These are phyloP conservation scores for Lactarius trivialis DNA, from an alignment of 768 basidiomycete species.

Conservation along the genomic window DNA sequence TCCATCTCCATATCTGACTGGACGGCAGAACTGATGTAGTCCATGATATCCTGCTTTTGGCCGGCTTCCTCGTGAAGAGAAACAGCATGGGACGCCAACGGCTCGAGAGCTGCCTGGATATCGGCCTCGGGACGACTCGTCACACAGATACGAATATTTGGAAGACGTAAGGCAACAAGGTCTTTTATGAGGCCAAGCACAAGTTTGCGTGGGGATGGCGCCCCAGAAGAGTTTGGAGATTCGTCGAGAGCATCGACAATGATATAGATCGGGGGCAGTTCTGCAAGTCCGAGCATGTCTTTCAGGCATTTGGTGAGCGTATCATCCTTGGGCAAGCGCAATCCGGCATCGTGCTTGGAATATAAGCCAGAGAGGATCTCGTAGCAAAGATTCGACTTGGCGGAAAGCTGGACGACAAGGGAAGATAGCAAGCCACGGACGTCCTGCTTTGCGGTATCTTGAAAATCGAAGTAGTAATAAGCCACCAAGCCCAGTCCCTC, in stretches of 20 bases:
- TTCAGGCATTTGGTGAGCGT: constrained; percentile 1
- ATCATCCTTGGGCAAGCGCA: neutral
- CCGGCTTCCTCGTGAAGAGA: constrained; percentile 7
- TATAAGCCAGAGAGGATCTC: neutral
- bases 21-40: neutral
- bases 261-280: neutral
- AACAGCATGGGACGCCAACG: neutral
- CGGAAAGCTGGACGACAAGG: neutral
- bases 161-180: neutral
- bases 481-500: neutral
- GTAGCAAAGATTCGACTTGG: neutral
- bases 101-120: neutral
- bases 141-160: neutral
- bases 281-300: neutral
- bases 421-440: neutral
- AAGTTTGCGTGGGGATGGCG: neutral
- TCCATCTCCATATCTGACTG: neutral
- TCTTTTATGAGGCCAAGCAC: neutral
- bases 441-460: neutral
- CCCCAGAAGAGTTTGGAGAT: neutral
- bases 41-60: neutral
- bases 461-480: constrained; percentile 3
- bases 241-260: constrained; percentile 8
- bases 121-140: constrained; percentile 1
- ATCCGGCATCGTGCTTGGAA: neutral